Evolutionary conservation across 2,329 filamentous ascomycete genomes (phyloP).

Genomic region (Monosporascus sp.): DNA sequence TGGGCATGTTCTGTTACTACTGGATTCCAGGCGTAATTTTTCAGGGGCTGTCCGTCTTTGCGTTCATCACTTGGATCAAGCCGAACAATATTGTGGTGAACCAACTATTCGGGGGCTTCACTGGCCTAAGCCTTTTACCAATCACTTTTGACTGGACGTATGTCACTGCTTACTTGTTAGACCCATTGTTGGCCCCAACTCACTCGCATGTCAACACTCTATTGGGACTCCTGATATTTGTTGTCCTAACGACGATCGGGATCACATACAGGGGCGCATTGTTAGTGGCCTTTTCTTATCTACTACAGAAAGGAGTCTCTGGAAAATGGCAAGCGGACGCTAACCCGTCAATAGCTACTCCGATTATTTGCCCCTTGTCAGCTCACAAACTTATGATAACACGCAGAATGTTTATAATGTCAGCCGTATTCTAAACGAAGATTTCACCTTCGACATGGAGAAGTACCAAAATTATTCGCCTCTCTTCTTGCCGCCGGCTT

Average conservation of each 20-base stretch:
- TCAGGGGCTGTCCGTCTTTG: slow-evolving; percentile 42
- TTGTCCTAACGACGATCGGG: slow-evolving; percentile 39
- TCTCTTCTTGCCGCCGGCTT: slow-evolving; percentile 45
- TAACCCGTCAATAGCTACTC: slow-evolving; percentile 29
- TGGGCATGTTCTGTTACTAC: slow-evolving; percentile 44
- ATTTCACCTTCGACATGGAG: slow-evolving; percentile 43
- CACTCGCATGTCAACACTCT: slow-evolving; percentile 38
- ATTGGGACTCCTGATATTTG: slow-evolving; percentile 34
- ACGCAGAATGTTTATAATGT: slow-evolving; percentile 47
- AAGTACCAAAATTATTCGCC: slow-evolving; percentile 52
- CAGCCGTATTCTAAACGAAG: slow-evolving; percentile 42
- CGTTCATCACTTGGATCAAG: slow-evolving; percentile 42
- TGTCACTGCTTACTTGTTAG: slow-evolving; percentile 28
- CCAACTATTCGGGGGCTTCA: slow-evolving; percentile 44
- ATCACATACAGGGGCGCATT: slow-evolving; percentile 40
- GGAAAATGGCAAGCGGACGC: background rate
- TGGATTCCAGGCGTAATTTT: slow-evolving; percentile 48
- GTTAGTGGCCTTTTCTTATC: slow-evolving; percentile 16
- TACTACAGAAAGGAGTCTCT: too few relatives aligned
- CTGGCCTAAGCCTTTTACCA: slow-evolving; percentile 35
- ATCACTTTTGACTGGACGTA: slow-evolving; percentile 42
- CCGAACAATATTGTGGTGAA: slow-evolving; percentile 42
- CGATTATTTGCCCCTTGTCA: slow-evolving; percentile 51
- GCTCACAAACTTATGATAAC: slow-evolving; percentile 52
- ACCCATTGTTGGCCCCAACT: slow-evolving; percentile 29